Evolutionary conservation across 169 alveolate species (phyloP), one percentile per base, ranked within the genome.

Genomic region (Babesia sp.): DNA sequence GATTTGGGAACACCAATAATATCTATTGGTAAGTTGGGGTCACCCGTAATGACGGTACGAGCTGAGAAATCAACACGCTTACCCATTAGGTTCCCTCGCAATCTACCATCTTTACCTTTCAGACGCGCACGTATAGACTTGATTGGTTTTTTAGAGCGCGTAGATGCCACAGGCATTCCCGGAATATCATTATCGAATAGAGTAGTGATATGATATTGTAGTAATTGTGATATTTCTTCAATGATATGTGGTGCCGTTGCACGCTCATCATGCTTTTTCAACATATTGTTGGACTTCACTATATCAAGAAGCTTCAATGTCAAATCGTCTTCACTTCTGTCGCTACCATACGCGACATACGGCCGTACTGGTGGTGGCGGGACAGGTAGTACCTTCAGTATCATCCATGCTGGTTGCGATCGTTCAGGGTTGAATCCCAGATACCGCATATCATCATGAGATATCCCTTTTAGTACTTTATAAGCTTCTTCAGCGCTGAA

Each of bases 351-450:
- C 33, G 90, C 94, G 24, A 95, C 99, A 34, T 97, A 96, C 26
- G 99, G 99, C 68, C 99, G 84, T 18, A 98, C 99, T 54, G 98
- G 95, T 0, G 99, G 99, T 0, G 99, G 99, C 59, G 99, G 98
- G 3, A 98, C 98, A 4, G 99, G 98, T 39, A 98, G 80, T 34
- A 88, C 95, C 66, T 96, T 93, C 45, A 96, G 94, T 6, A 98
- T 96, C 93, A 98, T 90, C 93, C 98, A 95, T 18, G 96, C 92
- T 3, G 99, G 99, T 42, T 91, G 85, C 24, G 98, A 91, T 39
- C 92, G 77, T 53, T 75, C 95, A 8, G 98, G 97, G 50, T 93
- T 91, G 89, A 98, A 96, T n/a, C 99, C 99, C 64, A 98, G 88
- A 45, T 92, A 70, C 45, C 76, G 75, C 91, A 94, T 91, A 76